These are phyloP conservation scores for Mucor circinelloides DNA, from an alignment of 371 early-diverging fungal genomes.

Conservation along the genomic window DNA sequence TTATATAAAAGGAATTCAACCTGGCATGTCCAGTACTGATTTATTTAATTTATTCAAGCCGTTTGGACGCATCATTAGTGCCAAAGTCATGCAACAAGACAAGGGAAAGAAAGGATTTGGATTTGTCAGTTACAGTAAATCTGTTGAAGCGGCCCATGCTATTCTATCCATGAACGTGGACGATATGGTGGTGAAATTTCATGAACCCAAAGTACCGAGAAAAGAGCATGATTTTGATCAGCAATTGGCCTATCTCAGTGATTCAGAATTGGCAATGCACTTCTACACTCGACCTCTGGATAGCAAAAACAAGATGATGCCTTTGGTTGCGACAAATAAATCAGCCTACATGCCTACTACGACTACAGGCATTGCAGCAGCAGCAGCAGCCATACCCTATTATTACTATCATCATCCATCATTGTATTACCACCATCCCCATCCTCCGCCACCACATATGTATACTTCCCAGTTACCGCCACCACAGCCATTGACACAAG, in stretches of 20 bases:
- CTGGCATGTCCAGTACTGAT: constrained; percentile 40
- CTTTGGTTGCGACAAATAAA: neutral
- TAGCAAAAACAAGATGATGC: neutral
- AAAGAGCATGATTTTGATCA: constrained; percentile 10
- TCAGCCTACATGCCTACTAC: neutral
- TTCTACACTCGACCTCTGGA: constrained; percentile 1
- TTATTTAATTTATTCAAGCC: constrained; percentile 53
- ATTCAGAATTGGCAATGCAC: neutral
- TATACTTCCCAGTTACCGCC: too few relatives aligned
- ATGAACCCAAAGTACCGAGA: constrained; percentile 20
- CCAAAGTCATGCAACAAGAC: constrained; percentile 96
- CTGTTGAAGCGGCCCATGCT: constrained; percentile 86
- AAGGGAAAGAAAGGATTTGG: constrained; percentile 79
- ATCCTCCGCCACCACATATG: too few relatives aligned
- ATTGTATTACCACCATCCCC: neutral
- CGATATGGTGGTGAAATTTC: constrained; percentile 17
- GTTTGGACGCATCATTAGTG: constrained; percentile 93
- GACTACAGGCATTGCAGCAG: neutral
- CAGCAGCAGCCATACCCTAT: too few relatives aligned
- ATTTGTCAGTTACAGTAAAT: constrained; percentile 85
- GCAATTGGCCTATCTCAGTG: neutral
- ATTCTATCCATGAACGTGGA: constrained; percentile 75
- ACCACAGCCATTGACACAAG: neutral
- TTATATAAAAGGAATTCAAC: constrained; percentile 51
- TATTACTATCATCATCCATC: neutral